Percentiles rank a stretch among this genome's conserved stretches.
These are phyloP conservation scores for Corymbia maculata DNA, from an alignment of 345 rosid genomes.

Conservation along the genomic window DNA sequence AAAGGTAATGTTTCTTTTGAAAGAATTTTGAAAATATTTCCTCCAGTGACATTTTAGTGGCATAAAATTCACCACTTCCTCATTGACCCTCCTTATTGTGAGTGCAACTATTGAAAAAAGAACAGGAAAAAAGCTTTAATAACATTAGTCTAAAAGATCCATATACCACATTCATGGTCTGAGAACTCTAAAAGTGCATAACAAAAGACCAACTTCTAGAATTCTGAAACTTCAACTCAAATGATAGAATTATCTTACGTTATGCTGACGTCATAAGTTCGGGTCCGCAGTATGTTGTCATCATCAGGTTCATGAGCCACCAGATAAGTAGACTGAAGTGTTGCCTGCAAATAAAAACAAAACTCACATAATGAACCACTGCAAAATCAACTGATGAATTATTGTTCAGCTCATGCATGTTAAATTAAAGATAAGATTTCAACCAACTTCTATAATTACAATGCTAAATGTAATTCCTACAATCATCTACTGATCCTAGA, in stretches of 20 bases:
- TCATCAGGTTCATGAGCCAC: constrained; percentile 91
- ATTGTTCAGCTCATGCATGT: not conserved
- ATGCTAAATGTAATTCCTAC: not conserved
- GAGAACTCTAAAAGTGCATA: not conserved
- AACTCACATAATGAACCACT: not conserved
- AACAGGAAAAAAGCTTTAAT: not conserved
- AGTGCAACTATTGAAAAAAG: not conserved
- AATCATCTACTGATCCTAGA: not conserved
- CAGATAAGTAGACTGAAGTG: constrained; percentile 57
- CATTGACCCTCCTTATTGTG: not conserved
- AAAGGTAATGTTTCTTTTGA: not conserved
- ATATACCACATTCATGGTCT: not conserved
- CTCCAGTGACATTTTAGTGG: not conserved
- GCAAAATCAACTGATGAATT: not conserved
- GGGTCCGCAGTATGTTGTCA: constrained; percentile 82
- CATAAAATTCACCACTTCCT: not conserved
- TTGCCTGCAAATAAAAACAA: constrained; percentile 45
- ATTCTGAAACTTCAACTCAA: not conserved
- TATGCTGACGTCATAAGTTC: constrained; percentile 98
- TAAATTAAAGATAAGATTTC: not conserved
- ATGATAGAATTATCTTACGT: constrained; percentile 46
- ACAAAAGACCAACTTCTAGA: not conserved
- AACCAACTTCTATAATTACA: not conserved
- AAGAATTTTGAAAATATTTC: not conserved
- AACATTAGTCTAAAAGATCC: not conserved